Conservation (phyloP, 1,284 basidiomycete species). For the Cryptococcus neoformans region DNA sequence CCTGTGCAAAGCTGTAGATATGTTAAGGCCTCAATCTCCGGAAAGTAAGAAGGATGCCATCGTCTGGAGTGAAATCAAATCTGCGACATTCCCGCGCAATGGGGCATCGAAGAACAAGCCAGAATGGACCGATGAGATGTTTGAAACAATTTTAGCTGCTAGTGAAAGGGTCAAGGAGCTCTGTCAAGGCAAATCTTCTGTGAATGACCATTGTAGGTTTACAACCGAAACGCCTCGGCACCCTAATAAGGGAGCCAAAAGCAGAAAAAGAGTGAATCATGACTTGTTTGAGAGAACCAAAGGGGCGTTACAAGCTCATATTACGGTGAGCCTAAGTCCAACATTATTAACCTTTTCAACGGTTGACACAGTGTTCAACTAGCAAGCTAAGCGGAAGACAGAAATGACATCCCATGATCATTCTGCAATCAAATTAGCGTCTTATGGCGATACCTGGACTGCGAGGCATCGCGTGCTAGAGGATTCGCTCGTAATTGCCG, state of each 20-base stretch:
- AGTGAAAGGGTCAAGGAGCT: slow-evolving; percentile 3
- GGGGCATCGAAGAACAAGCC: not conserved
- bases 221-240: not conserved
- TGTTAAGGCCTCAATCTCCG: not conserved
- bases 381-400: not conserved
- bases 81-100: not conserved
- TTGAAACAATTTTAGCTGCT: slow-evolving; percentile 1
- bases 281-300: slow-evolving; percentile 29
- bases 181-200: not conserved
- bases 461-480: slow-evolving; percentile 28
- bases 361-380: not conserved
- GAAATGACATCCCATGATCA: not conserved
- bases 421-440: slow-evolving; percentile 2
- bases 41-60: not conserved
- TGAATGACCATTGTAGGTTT: not conserved
- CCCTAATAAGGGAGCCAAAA: not conserved
- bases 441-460: slow-evolving; percentile 10
- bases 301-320: slow-evolving; percentile 25
- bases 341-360: too few relatives aligned
- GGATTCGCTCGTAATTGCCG: slow-evolving; percentile 34
- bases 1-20: not conserved
- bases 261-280: slow-evolving; percentile 12
- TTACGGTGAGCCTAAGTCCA: slow-evolving; percentile 17
- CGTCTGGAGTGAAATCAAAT: not conserved
- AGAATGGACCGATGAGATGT: slow-evolving; percentile 11